These are phyloP conservation scores for Plantago coronopus DNA, from an alignment of 305 asterid genomes.

Conservation along the genomic window DNA sequence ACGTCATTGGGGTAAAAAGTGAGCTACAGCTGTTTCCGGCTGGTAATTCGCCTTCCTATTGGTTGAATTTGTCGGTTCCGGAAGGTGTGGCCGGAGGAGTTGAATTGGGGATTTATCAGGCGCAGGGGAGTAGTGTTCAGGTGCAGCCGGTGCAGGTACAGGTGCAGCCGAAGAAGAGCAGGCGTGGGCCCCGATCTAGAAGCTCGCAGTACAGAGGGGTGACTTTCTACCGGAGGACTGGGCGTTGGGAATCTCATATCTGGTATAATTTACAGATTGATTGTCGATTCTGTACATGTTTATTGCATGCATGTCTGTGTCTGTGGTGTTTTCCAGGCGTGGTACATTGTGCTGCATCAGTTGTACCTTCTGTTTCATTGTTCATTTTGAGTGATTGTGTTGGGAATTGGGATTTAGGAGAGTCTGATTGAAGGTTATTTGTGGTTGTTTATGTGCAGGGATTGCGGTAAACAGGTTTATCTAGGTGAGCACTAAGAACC, in stretches of 20 bases:
- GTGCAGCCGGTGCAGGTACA: slow-evolving; percentile 41
- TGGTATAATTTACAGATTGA: slow-evolving; percentile 39
- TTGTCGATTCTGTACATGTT: no score
- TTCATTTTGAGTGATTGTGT: background rate
- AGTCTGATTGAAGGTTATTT: slow-evolving; percentile 13
- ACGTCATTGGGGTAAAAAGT: slow-evolving; percentile 11
- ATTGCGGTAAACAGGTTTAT: slow-evolving; percentile 94
- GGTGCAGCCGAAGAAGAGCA: slow-evolving; percentile 64
- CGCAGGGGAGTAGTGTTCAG: slow-evolving; percentile 24
- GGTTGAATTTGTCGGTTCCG: slow-evolving; percentile 65
- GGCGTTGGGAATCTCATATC: slow-evolving; percentile 98
- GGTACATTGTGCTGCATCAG: slow-evolving; percentile 9
- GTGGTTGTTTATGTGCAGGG: slow-evolving; percentile 55
- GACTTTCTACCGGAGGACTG: slow-evolving; percentile 91
- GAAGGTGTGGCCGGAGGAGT: slow-evolving; percentile 36
- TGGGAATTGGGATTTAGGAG: slow-evolving; percentile 8
- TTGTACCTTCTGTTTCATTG: slow-evolving; percentile 16
- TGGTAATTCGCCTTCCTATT: slow-evolving; percentile 32
- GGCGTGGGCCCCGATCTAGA: slow-evolving; percentile 95
- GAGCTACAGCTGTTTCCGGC: slow-evolving; percentile 67
- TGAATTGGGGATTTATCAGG: slow-evolving; percentile 36
- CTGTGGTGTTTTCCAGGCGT: no score
- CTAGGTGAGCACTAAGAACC: slow-evolving; percentile 58
- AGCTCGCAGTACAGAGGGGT: slow-evolving; percentile 95
- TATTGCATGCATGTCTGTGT: slow-evolving; percentile 34